Percentiles rank a stretch among this genome's conserved stretches.
Conservation (phyloP, 495 filamentous ascomycete genomes). For the Hypoxylon fragiforme region DNA sequence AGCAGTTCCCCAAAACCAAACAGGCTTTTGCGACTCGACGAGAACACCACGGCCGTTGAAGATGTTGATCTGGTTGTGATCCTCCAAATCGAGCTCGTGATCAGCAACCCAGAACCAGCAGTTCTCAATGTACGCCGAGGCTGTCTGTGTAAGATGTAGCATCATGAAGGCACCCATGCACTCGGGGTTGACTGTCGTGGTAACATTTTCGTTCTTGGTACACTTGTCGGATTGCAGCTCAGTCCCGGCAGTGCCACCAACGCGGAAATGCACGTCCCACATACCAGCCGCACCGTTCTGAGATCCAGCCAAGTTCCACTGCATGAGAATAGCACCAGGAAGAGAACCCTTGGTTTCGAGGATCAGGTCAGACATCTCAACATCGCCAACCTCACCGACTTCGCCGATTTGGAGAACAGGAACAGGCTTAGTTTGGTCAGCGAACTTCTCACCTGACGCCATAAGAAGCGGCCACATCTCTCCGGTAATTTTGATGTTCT, state of each 20-base stretch:
- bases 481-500: conserved; percentile 79
- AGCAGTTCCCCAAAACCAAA: conserved; percentile 75
- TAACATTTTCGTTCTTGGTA: conserved; percentile 65
- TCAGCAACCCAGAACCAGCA: conserved; percentile 95
- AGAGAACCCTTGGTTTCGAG: conserved; percentile 77
- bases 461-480: conserved; percentile 91
- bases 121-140: conserved; percentile 83
- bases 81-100: conserved; percentile 79
- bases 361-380: conserved; percentile 84
- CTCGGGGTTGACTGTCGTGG: conserved; percentile 53
- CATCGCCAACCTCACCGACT: conserved; percentile 72
- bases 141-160: conserved; percentile 73
- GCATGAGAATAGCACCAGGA: conserved; percentile 83
- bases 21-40: conserved; percentile 66
- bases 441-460: conserved; percentile 71
- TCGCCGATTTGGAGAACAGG: conserved; percentile 78
- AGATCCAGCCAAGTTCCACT: conserved; percentile 81
- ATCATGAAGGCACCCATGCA: conserved; percentile 82
- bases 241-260: conserved; percentile 81
- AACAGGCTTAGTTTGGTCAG: conserved; percentile 68
- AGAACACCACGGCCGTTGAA: conserved; percentile 89
- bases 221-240: conserved; percentile 76
- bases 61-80: conserved; percentile 83
- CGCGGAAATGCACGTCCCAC: conserved; percentile 92
- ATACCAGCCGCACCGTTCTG: conserved; percentile 73